A percentile compares a stretch with the other conserved stretches of the same genome.
phyloP scores from a whole-genome alignment of 768 basidiomycete genomes.

The Russula ochroleuca region DNA sequence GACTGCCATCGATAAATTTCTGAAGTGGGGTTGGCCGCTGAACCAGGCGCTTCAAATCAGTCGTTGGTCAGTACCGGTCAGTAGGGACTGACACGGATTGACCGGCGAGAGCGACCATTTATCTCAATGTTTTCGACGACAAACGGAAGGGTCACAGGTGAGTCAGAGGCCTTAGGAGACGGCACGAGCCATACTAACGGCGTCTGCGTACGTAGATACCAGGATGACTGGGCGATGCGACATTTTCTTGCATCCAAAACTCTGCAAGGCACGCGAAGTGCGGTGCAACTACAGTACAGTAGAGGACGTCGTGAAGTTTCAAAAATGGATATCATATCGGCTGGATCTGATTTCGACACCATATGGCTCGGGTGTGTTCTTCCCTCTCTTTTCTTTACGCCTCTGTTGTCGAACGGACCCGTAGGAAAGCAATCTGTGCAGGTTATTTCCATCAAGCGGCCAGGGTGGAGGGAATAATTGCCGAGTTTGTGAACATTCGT shows the following conservation, averaged over 20 bases:
- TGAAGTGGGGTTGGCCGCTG: too few relatives aligned
- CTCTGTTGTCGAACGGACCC: neutral
- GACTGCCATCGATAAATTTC: too few relatives aligned
- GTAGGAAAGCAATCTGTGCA: slow-evolving; percentile 91
- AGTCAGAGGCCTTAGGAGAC: slow-evolving; percentile 30
- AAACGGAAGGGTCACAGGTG: slow-evolving; percentile 97
- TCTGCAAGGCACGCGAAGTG: slow-evolving; percentile 93
- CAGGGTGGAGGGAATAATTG: slow-evolving; percentile 96
- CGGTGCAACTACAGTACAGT: slow-evolving; percentile 92
- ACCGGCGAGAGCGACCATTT: slow-evolving; percentile 97
- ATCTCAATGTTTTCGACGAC: slow-evolving; percentile 97
- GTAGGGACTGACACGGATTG: too few relatives aligned
- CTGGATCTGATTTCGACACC: slow-evolving; percentile 93
- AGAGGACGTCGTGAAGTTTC: slow-evolving; percentile 99
- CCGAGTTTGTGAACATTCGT: slow-evolving; percentile 96
- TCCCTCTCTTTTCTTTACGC: neutral
- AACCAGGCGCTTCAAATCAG: neutral
- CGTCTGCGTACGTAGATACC: slow-evolving; percentile 54
- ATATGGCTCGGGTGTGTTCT: slow-evolving; percentile 58
- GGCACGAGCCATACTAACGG: neutral
- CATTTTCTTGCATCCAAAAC: slow-evolving; percentile 97
- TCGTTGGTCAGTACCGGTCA: too few relatives aligned
- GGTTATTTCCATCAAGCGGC: slow-evolving; percentile 99
- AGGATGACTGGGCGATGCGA: slow-evolving; percentile 91
- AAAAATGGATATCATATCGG: slow-evolving; percentile 89